Percentiles rank a stretch among this genome's conserved stretches.
These are phyloP conservation scores for Tuber indicum DNA, from an alignment of 495 filamentous ascomycete genomes.

Conservation along the genomic window DNA sequence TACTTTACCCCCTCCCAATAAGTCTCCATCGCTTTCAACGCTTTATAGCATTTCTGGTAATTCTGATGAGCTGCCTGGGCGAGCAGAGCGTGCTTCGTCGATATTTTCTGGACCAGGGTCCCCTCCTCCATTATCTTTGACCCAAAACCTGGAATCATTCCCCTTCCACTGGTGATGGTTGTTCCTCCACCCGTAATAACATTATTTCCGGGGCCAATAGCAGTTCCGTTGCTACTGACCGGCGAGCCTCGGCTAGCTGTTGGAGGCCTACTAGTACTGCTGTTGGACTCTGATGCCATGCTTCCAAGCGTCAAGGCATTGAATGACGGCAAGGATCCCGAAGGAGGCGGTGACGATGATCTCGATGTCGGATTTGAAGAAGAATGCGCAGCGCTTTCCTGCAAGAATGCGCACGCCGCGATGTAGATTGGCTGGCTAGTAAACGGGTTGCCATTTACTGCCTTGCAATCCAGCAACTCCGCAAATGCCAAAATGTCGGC, in stretches of 20 bases:
- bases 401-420: slow-evolving; percentile 76
- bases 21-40: slow-evolving; percentile 63
- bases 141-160: slow-evolving; percentile 12
- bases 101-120: slow-evolving; percentile 16
- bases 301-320: slow-evolving; percentile 5
- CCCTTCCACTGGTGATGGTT: slow-evolving; percentile 9
- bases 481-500: slow-evolving; percentile 76
- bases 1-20: slow-evolving; percentile 85
- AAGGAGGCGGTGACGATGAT: slow-evolving; percentile 45
- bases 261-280: slow-evolving; percentile 11
- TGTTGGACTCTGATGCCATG: slow-evolving; percentile 12
- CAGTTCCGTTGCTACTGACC: slow-evolving; percentile 14
- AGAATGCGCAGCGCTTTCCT: slow-evolving; percentile 61
- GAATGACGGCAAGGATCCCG: slow-evolving; percentile 9
- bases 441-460: slow-evolving; percentile 77
- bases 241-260: slow-evolving; percentile 15
- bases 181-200: not conserved
- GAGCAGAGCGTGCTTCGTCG: slow-evolving; percentile 60
- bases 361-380: slow-evolving; percentile 54
- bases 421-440: slow-evolving; percentile 87
- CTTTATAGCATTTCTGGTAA: slow-evolving; percentile 75
- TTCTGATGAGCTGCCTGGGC: slow-evolving; percentile 70
- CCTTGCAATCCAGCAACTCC: slow-evolving; percentile 69
- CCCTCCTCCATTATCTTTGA: slow-evolving; percentile 21
- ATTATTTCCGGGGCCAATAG: not conserved